These are phyloP conservation scores for Eimeria zaria DNA, from an alignment of 169 alveolate genomes.

Conservation along the genomic window DNA sequence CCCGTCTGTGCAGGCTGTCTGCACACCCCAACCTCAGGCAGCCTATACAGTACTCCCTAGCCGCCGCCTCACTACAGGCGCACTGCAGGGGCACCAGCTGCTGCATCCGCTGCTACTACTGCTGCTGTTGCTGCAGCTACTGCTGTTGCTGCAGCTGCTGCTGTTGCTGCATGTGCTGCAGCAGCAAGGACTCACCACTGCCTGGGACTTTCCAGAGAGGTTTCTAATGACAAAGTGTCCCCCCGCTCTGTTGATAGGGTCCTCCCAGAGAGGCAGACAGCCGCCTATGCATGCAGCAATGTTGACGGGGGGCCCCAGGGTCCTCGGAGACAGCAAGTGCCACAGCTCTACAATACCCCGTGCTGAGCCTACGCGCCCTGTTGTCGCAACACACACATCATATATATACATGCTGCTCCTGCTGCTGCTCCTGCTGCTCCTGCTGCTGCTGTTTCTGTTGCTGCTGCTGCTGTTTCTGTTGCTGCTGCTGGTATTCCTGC, in stretches of 20 bases:
- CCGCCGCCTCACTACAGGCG: no score
- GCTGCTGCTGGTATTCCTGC: not conserved
- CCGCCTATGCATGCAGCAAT: slow-evolving; percentile 39
- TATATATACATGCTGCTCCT: not conserved
- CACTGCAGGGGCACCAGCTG: not conserved
- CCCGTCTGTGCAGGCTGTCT: no score
- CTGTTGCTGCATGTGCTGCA: not conserved
- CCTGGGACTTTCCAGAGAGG: slow-evolving; percentile 32
- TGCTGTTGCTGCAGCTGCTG: not conserved
- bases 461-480: not conserved
- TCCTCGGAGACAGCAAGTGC: not conserved
- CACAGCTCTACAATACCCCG: slow-evolving; percentile 25
- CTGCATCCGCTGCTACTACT: not conserved
- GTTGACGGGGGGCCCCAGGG: slow-evolving; percentile 68
- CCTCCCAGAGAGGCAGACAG: slow-evolving; percentile 76
- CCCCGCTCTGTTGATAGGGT: slow-evolving; percentile 42
- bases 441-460: not conserved
- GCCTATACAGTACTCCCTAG: no score
- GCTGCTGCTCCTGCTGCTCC: not conserved
- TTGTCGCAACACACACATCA: not conserved
- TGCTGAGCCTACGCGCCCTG: slow-evolving; percentile 42
- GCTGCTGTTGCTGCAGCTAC: no score
- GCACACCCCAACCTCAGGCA: not conserved
- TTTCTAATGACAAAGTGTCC: slow-evolving; percentile 52
- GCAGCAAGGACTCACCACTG: slow-evolving; percentile 53